Percentiles rank a stretch among this genome's conserved stretches.
Evolutionary conservation across 2,329 filamentous ascomycete genomes (phyloP).

Genomic region (Beauveria medogensis): DNA sequence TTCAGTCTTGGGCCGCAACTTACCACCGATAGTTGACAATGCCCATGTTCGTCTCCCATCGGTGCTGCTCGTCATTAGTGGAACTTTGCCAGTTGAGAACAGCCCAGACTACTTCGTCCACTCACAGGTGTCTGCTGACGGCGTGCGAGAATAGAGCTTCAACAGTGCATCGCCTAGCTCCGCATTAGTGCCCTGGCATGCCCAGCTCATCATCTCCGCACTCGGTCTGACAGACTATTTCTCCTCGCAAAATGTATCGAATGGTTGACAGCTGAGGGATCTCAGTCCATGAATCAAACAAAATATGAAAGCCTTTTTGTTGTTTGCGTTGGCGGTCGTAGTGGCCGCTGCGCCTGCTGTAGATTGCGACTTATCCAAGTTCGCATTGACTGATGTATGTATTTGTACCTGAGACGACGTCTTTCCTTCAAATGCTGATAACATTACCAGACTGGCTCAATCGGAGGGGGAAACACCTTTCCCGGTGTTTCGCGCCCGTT

Average conservation of each 20-base stretch:
- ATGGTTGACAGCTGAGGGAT: not conserved
- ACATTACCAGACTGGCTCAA: slow-evolving; percentile 32
- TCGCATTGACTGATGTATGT: not conserved
- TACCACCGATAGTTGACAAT: not conserved
- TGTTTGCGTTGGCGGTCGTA: not conserved
- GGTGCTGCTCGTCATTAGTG: not conserved
- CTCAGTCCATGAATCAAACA: not conserved
- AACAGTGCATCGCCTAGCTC: not conserved
- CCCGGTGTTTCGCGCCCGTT: slow-evolving; percentile 40
- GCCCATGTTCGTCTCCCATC: not conserved
- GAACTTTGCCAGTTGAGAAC: not conserved
- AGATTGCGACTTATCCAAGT: not conserved
- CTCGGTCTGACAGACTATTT: not conserved
- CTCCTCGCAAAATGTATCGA: too few relatives aligned
- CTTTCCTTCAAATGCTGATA: not conserved
- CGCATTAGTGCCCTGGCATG: not conserved
- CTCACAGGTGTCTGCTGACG: not conserved
- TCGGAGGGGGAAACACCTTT: slow-evolving; percentile 40
- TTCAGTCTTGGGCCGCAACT: not conserved
- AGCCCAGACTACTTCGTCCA: not conserved
- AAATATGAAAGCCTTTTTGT: not conserved
- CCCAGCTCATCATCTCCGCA: not conserved
- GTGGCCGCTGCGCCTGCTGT: not conserved
- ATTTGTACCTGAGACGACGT: not conserved
- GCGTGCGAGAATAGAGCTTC: not conserved